Base-by-base conservation (phyloP, 2,329 filamentous ascomycete species). In the Neonectria coccinea region DNA sequence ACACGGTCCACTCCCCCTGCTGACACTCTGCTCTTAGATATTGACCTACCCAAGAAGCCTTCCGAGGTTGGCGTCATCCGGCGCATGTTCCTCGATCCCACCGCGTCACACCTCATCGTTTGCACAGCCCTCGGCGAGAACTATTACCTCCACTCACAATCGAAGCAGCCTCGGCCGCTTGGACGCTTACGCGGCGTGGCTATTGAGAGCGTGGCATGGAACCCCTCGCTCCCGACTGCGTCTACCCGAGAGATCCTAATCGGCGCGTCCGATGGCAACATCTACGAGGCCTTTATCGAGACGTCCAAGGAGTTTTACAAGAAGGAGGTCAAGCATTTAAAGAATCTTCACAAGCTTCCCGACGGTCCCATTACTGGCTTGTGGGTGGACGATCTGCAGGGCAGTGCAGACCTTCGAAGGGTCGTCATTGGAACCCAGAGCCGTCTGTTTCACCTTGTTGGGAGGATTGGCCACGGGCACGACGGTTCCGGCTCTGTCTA, bases 81-180 rank as follows among this genome's bases (percentile, higher is more conserved):
- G 72, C 93, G 92, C 82, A 93, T 99, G 88, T 99, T 99, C 82
- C 91, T 99, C 75, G 96, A 99, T 76, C 95, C 96, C 29, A 97
- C 95, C 11, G 96, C 96, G 29, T 97, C 94, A 6, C 96, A 99
- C 81, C 85, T 99, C 29, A 88, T 99, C 69, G 89, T 99, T 71
- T 94, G 92, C 77, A 99, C 96, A 3, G 91, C 93, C 5, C 88
- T 94, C 44, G 94, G 94, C 77, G 96, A 99, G 79, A 98, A 97
- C 81, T 99, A 94, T 83, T 99, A 99, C 79, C 91, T 99, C 10
- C 96, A 99, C 78, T 95, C 94, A 11, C 95, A 98, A 77, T 96
- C 94, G 36, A 91, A 93, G 71, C 91, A 94, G 69, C 94, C 95
- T 2, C 93, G 96, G 68, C 87, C 91, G 8, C 84, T 99, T 39